Evolutionary conservation across 2,329 filamentous ascomycete genomes (phyloP), one percentile per base, ranked within the genome.

Genomic region (Fusarium phyllophilum): DNA sequence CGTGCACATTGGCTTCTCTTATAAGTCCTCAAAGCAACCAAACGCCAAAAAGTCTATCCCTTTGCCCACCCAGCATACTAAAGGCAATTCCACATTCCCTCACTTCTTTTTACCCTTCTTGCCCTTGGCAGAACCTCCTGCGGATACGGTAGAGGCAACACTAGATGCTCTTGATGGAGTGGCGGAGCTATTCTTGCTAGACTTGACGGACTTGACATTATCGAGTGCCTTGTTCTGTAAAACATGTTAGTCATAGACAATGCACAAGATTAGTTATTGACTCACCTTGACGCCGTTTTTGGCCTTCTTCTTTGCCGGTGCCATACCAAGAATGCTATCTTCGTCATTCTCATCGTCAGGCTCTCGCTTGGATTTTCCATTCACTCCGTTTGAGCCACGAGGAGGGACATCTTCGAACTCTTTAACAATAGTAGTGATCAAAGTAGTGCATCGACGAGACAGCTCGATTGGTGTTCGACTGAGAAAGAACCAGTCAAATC

Each of bases 401-500:
- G 85, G 83, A 51, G 88, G 87, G 42, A 85, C 82, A 62, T 93
- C 91, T 80, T 98, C 96, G 82, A 98, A 97, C 83, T 99, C 96
- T 83, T 96, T 93, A 59, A 96, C 93, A 54, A 99, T 94, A 0
- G 96, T 97, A 41, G 96, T 97, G 73, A 99, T 90, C 59, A 99
- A 88, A 3, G 97, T 99, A 38, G 94, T 97, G 85, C 96, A 98
- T 59, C 97, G 91, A 77, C 96, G 92, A 70, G 94, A 93, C 77
- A 99, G 93, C 83, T 99, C 96, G 56, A 95, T 92, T 1, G 96
- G 94, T 8, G 96, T 99, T 51, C 96, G 91, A 82, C 94, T 97
- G 45, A 99, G 88, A 87, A 99, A 98, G 86, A 99, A 99, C 97
- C 97, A 99, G 81, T 99, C 96, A 79, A 99, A 99, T 44, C 96